These are phyloP conservation scores for Kregervanrija delftensis DNA, from an alignment of 805 yeast species.

Conservation along the genomic window DNA sequence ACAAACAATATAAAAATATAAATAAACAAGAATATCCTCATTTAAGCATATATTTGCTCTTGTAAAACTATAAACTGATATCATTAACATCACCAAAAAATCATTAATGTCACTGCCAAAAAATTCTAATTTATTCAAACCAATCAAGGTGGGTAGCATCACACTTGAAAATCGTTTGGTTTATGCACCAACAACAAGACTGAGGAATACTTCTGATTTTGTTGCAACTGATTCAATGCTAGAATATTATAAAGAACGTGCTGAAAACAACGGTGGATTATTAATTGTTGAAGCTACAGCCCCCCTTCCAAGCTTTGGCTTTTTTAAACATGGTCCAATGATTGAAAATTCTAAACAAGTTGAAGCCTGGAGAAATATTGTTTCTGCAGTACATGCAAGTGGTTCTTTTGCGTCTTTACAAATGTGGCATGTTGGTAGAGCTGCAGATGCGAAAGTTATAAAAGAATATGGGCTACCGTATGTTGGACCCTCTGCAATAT, in stretches of 20 bases:
- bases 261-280: constrained; percentile 51
- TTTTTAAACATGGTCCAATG: constrained; percentile 41
- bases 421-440: constrained; percentile 45
- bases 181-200: constrained; percentile 46
- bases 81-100: no score
- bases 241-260: constrained; percentile 50
- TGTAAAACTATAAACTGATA: no score
- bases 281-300: constrained; percentile 55
- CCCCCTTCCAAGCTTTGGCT: constrained; percentile 36
- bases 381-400: constrained; percentile 43
- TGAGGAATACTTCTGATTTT: constrained; percentile 31
- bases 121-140: constrained; percentile 29
- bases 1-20: no score
- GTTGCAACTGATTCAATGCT: constrained; percentile 41
- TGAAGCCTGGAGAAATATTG: constrained; percentile 42
- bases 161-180: constrained; percentile 35
- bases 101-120: neutral
- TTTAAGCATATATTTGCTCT: no score
- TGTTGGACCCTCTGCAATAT: constrained; percentile 34
- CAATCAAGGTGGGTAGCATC: constrained; percentile 36
- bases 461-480: constrained; percentile 30
- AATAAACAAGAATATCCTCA: no score
- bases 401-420: constrained; percentile 41
- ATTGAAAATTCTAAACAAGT: constrained; percentile 42
- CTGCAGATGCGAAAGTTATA: constrained; percentile 30